Evolutionary conservation across 1,284 basidiomycete genomes (phyloP).

Genomic region (Malassezia vespertilionis): DNA sequence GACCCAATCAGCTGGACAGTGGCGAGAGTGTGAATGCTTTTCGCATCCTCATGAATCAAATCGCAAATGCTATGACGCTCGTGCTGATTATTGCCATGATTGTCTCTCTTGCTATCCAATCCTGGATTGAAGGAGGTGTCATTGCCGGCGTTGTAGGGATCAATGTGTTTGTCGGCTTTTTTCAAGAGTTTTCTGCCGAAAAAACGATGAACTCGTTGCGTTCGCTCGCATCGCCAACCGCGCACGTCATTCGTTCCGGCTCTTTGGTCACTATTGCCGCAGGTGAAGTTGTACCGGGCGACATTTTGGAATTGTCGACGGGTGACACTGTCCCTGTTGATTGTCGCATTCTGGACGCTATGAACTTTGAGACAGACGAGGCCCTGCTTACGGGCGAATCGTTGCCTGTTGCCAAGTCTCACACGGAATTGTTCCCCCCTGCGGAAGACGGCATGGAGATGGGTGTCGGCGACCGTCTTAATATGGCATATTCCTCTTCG

Average conservation of each 20-base stretch:
- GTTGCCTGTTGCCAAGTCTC: constrained; percentile 57
- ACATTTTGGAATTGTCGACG: constrained; percentile 45
- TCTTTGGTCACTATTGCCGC: constrained; percentile 54
- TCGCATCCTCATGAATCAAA: constrained; percentile 36
- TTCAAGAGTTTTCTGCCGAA: constrained; percentile 55
- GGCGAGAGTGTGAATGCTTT: constrained; percentile 32
- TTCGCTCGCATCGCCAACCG: constrained; percentile 57
- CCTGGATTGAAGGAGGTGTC: constrained; percentile 59
- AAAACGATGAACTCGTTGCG: constrained; percentile 57
- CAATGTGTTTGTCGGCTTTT: constrained; percentile 51
- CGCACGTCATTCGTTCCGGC: constrained; percentile 55
- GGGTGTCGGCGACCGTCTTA: constrained; percentile 55
- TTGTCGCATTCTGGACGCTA: constrained; percentile 39
- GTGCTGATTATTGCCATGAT: constrained; percentile 55
- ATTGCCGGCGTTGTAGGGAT: constrained; percentile 57
- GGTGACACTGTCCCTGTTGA: constrained; percentile 45
- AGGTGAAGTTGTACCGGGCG: constrained; percentile 55
- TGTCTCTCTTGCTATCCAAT: constrained; percentile 55
- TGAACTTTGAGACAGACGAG: constrained; percentile 53
- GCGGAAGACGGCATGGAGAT: constrained; percentile 24
- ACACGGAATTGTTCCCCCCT: constrained; percentile 23
- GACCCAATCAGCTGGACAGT: constrained; percentile 39
- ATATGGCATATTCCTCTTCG: constrained; percentile 57
- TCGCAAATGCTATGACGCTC: constrained; percentile 46
- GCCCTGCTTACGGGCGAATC: constrained; percentile 62